These are phyloP conservation scores for Echeveria elegans DNA, from an alignment of 164 flowering plant species.

Conservation along the genomic window DNA sequence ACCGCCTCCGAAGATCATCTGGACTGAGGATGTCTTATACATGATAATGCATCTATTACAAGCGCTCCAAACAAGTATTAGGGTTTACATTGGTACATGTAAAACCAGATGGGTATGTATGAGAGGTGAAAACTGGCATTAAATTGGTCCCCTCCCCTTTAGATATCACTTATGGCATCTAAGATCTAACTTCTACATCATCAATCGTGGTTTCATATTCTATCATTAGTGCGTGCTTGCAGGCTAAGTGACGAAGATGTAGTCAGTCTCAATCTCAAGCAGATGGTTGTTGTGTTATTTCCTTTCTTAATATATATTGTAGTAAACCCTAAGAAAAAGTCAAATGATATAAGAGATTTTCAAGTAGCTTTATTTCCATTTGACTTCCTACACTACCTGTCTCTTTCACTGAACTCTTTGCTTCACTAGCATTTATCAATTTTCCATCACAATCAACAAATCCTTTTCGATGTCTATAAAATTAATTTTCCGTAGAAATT, in stretches of 20 bases:
- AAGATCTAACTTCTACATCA: background rate
- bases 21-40: background rate
- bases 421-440: background rate
- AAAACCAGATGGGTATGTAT: background rate
- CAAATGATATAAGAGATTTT: background rate
- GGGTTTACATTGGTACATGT: background rate
- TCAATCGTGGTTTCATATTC: background rate
- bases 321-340: background rate
- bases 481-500: background rate
- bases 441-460: background rate
- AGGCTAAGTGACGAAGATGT: background rate
- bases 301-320: background rate
- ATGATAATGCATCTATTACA: background rate
- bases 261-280: background rate
- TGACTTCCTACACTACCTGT: background rate
- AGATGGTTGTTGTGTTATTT: background rate
- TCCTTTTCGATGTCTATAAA: background rate
- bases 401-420: background rate
- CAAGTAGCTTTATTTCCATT: background rate
- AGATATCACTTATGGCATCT: background rate
- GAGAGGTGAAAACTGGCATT: background rate
- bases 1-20: background rate
- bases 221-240: background rate
- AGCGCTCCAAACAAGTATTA: background rate
- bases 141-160: background rate